phyloP scores from a whole-genome alignment of 495 filamentous ascomycete species.

The Barbatosphaeria neglecta region DNA sequence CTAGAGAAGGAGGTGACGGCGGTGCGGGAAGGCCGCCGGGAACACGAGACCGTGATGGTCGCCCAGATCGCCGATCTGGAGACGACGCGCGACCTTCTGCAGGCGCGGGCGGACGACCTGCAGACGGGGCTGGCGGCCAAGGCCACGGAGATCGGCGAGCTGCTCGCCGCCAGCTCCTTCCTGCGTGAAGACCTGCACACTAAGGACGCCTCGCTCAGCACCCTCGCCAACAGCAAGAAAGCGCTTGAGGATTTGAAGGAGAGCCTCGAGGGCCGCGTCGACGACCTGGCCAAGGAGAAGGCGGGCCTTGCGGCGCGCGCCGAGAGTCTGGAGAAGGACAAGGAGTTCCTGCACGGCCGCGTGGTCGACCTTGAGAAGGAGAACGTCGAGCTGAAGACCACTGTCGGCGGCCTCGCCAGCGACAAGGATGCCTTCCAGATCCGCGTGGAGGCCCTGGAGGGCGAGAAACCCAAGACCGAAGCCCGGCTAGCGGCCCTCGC shows the following conservation, averaged over 20 bases:
- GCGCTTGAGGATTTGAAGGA: conserved; percentile 12
- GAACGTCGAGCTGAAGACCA: conserved; percentile 17
- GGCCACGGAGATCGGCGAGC: conserved; percentile 24
- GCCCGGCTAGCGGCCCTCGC: conserved; percentile 9
- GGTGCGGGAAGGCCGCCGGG: conserved; percentile 20
- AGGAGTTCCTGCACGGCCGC: neutral
- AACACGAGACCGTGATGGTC: conserved; percentile 22
- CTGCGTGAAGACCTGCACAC: conserved; percentile 2
- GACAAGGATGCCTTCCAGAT: conserved; percentile 12
- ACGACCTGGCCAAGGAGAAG: conserved; percentile 26
- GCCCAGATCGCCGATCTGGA: conserved; percentile 25
- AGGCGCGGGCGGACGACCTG: conserved; percentile 22
- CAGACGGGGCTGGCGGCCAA: conserved; percentile 23
- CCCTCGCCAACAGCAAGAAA: conserved; percentile 3
- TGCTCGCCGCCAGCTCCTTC: conserved; percentile 13
- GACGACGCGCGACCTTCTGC: conserved; percentile 17
- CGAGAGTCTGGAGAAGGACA: conserved; percentile 13
- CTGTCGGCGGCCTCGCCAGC: conserved; percentile 11
- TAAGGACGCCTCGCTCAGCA: neutral
- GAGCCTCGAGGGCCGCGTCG: conserved; percentile 13
- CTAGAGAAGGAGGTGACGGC: conserved; percentile 23
- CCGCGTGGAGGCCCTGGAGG: conserved; percentile 12
- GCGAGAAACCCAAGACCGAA: conserved; percentile 10
- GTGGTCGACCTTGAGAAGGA: conserved; percentile 17
- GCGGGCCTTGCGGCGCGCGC: conserved; percentile 17